These are phyloP conservation scores for Arctostaphylos glauca DNA, from an alignment of 148 eudicot species.

Conservation along the genomic window DNA sequence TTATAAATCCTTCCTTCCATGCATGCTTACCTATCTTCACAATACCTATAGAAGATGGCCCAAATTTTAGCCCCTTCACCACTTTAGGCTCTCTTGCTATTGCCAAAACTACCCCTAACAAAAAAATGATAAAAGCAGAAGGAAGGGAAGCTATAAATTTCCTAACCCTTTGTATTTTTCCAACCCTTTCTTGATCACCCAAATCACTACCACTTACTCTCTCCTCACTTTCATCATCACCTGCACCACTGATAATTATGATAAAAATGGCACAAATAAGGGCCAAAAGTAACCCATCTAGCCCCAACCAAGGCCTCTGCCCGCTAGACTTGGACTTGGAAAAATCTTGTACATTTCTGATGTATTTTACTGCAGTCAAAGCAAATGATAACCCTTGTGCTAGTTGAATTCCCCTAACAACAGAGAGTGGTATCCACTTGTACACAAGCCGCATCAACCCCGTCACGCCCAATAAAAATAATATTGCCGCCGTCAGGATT, in stretches of 20 bases:
- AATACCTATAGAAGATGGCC: slow-evolving; percentile 51
- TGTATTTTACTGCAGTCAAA: slow-evolving; percentile 79
- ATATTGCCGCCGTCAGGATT: slow-evolving; percentile 56
- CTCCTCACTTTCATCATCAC: slow-evolving; percentile 39
- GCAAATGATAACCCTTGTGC: slow-evolving; percentile 85
- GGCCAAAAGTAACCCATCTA: slow-evolving; percentile 76
- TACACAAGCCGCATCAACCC: slow-evolving; percentile 79
- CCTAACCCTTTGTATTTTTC: slow-evolving; percentile 24
- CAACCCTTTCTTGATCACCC: background rate
- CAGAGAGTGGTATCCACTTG: slow-evolving; percentile 57
- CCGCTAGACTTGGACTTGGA: slow-evolving; percentile 57
- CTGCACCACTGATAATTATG: slow-evolving; percentile 63
- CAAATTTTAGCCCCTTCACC: slow-evolving; percentile 55
- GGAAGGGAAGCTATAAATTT: slow-evolving; percentile 55
- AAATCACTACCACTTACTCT: slow-evolving; percentile 15
- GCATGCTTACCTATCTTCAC: slow-evolving; percentile 53
- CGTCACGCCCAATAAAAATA: slow-evolving; percentile 64
- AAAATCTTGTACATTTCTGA: slow-evolving; percentile 60
- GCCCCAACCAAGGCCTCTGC: slow-evolving; percentile 72
- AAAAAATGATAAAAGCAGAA: slow-evolving; percentile 69
- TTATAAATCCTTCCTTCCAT: slow-evolving; percentile 84
- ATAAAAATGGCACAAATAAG: slow-evolving; percentile 73
- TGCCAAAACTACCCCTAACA: slow-evolving; percentile 63
- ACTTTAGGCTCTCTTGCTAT: slow-evolving; percentile 52
- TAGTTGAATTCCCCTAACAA: slow-evolving; percentile 87